Evolutionary conservation across 139 green algal genomes (phyloP).

Genomic region (Chlorella sp.): DNA sequence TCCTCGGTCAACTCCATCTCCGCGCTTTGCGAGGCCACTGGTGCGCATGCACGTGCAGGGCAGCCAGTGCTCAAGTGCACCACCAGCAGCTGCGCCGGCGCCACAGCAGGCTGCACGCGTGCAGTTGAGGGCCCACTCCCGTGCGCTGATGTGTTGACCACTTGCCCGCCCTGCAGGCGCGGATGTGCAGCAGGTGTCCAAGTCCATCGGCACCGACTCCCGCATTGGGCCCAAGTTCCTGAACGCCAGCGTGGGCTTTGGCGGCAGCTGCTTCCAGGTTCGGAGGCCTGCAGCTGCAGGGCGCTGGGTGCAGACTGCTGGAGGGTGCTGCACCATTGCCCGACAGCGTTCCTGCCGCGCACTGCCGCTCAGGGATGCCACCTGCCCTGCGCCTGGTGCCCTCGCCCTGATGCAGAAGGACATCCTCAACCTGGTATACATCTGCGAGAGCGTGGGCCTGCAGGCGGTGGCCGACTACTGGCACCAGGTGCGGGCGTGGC

Average conservation of each 20-base stretch:
- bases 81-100: too few species aligned
- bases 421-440: slow-evolving; percentile 97
- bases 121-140: too few species aligned
- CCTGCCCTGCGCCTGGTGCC: too few species aligned
- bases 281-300: too few species aligned
- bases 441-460: slow-evolving; percentile 94
- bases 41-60: slow-evolving; percentile 6
- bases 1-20: slow-evolving; percentile 99
- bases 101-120: too few species aligned
- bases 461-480: slow-evolving; percentile 97
- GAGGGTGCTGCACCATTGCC: neutral
- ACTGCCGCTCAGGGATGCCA: slow-evolving; percentile 28
- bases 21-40: slow-evolving; percentile 96
- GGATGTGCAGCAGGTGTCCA: slow-evolving; percentile 93
- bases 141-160: too few species aligned
- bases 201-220: slow-evolving; percentile 94
- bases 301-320: too few species aligned
- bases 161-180: slow-evolving; percentile 61
- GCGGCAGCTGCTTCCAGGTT: slow-evolving; percentile 99
- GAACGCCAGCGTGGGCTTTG: slow-evolving; percentile 97
- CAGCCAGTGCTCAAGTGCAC: too few species aligned
- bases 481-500: slow-evolving; percentile 56
- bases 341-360: neutral
- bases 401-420: slow-evolving; percentile 91
- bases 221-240: slow-evolving; percentile 99